Conservation (phyloP, 257 asterid species). For the Solanum bulbocastanum region DNA sequence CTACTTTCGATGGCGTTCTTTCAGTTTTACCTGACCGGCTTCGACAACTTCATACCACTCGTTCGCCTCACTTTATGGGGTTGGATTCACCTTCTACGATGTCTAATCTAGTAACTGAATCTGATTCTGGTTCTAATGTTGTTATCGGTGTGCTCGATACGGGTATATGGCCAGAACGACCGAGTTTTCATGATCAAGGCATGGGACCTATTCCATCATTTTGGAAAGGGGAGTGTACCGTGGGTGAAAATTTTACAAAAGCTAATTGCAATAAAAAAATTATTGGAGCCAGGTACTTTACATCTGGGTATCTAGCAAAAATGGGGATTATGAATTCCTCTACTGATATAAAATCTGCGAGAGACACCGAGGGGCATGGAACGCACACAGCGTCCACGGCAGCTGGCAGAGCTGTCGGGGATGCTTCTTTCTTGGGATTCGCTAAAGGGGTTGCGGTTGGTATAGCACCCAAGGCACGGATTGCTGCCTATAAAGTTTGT, state of each 20-base stretch:
- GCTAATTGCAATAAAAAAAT: constrained; percentile 54
- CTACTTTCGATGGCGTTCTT: constrained; percentile 28
- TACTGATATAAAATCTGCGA: constrained; percentile 39
- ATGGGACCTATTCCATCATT: constrained; percentile 50
- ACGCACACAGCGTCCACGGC: constrained; percentile 91
- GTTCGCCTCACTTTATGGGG: constrained; percentile 66
- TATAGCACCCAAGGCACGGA: constrained; percentile 70
- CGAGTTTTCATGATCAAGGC: constrained; percentile 63
- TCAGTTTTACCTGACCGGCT: constrained; percentile 59
- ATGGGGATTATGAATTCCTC: constrained; percentile 15
- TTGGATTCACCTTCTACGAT: constrained; percentile 13
- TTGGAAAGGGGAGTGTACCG: constrained; percentile 65
- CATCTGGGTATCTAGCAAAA: constrained; percentile 43
- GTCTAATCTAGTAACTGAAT: constrained; percentile 33
- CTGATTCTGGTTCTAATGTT: constrained; percentile 60
- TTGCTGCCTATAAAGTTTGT: constrained; percentile 69
- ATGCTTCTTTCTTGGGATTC: constrained; percentile 63
- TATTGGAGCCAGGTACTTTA: constrained; percentile 61
- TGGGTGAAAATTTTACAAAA: constrained; percentile 41
- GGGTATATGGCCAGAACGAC: constrained; percentile 70
- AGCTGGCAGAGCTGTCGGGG: constrained; percentile 58
- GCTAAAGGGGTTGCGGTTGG: constrained; percentile 69
- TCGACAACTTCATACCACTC: constrained; percentile 62
- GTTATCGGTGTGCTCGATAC: constrained; percentile 70
- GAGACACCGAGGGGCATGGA: constrained; percentile 77